phyloP scores from a whole-genome alignment of 176 grass and related monocot species.

The Oryza meyeriana region DNA sequence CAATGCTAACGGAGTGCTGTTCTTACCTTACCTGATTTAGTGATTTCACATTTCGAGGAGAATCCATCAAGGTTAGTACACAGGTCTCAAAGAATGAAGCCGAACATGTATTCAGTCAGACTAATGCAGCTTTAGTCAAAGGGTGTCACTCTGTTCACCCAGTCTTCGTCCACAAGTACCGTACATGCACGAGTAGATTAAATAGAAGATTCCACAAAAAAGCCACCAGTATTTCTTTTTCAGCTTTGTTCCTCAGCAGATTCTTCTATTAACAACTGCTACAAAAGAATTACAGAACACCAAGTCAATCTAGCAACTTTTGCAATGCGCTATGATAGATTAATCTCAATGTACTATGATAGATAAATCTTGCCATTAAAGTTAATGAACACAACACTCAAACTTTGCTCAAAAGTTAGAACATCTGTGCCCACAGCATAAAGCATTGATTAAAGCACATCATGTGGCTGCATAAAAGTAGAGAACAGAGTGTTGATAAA shows the following conservation, averaged over 20 bases:
- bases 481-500: background rate
- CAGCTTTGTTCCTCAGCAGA: slow-evolving; percentile 14
- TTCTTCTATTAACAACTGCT: slow-evolving; percentile 34
- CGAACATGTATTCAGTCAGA: slow-evolving; percentile 10
- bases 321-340: slow-evolving; percentile 1
- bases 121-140: slow-evolving; percentile 2
- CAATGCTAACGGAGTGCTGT: slow-evolving; percentile 3
- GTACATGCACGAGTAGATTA: slow-evolving; percentile 4
- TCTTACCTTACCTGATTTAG: slow-evolving; percentile 27
- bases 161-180: background rate
- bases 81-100: slow-evolving; percentile 9
- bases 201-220: slow-evolving; percentile 22
- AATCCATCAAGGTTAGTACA: slow-evolving; percentile 17
- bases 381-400: background rate
- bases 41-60: slow-evolving; percentile 14
- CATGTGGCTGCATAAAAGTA: background rate
- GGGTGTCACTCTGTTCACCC: background rate
- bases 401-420: background rate
- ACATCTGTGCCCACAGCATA: background rate
- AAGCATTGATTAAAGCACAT: background rate
- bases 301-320: slow-evolving; percentile 16
- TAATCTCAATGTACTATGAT: background rate
- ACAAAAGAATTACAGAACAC: slow-evolving; percentile 32
- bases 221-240: slow-evolving; percentile 9
- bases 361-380: background rate